Base-by-base conservation (phyloP, 1,139 yeast genomes). In the Taiozyma onychis region DNA sequence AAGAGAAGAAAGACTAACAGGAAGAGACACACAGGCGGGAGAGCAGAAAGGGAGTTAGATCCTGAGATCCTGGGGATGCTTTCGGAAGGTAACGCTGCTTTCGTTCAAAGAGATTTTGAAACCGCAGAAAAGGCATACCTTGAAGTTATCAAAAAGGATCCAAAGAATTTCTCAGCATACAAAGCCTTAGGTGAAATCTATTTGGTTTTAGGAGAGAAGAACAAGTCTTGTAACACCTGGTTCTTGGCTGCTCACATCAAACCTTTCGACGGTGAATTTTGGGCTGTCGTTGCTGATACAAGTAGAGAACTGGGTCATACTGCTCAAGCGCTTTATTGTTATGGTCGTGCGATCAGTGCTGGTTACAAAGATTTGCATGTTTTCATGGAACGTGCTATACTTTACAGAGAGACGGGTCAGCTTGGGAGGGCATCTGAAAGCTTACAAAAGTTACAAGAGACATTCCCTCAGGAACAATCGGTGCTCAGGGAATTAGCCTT, bases 161-260 rank as follows among this genome's bases (percentile, higher is more conserved):
- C 88, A 11, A 79, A 79, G 56, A 88, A 89, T 57, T 85, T 83
- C 66, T 78, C 84, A 51, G 97, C 98, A 0, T 91, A 88, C 66
- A 87, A 85, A 60, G 80, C 95, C 2, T 70, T 93, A 50, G 97
- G 96, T 44, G 95, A 87, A 59, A 88, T 93, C 43, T 86, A 87
- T 58, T 80, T 83, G 52, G 77, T 80, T 49, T 81, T 81, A 52
- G 89, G 87, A 0, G 77, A 85, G 48, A 66, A 77, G 48, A 80
- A 83, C 57, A 84, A 84, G 60, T 88, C 96, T 55, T 83, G 96
- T 62, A 80, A 81, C 52, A 83, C 88, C 39, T 87, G 96, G 88
- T 75, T 88, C 51, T 69, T 86, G 39, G 97, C 96, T 1, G 96
- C 96, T 1, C 89, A 84, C 63, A 73, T 88, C 30, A 87, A 85